Evolutionary conservation across 257 asterid species (phyloP), one percentile per base, ranked within the genome.

Genomic region (Petrea volubilis): DNA sequence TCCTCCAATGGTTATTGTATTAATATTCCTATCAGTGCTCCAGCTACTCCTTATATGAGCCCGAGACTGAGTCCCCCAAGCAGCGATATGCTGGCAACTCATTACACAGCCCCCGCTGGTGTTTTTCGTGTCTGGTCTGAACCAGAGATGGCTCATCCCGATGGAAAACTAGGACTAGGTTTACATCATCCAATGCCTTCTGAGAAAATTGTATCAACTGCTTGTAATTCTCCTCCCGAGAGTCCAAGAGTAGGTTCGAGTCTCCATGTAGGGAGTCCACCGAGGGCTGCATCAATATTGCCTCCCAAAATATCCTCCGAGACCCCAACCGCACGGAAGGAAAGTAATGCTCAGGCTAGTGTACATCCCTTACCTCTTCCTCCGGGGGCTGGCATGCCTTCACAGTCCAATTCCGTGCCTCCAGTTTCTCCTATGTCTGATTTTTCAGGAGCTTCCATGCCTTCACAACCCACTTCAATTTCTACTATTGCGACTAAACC

Each of bases 311-410:
- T 69, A 62, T 33, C 78, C 36, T 67, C 63, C 2, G 84, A 78
- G 44, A 67, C 71, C 38, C 64, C 73, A 21, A 38, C 56, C 38
- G 64, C 68, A 56, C 73, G 80, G 8, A 68, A 84, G 74, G 96
- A 87, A 60, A 65, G 61, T 74, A 76, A 60, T 79, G 46, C 77
- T 74, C 96, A 82, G 67, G 84, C 83, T 49, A 77, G 59, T 6
- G 97, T 88, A 65, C 96, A 88, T 68, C 92, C 96, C 23, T 78
- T 91, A 57, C 97, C 97, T 50, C 92, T 83, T 68, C 98, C 98
- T 78, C 96, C 96, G 5, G 81, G 90, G 75, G 84, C 88, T 63
- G 74, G 68, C 41, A 67, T 38, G 72, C 67, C 84, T 29, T 74
- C 82, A 38, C 82, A 73, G 57, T 80, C 82, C 67, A 34, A 81